Conservation (phyloP, 148 eudicot species). For the Diospyros kaki region DNA sequence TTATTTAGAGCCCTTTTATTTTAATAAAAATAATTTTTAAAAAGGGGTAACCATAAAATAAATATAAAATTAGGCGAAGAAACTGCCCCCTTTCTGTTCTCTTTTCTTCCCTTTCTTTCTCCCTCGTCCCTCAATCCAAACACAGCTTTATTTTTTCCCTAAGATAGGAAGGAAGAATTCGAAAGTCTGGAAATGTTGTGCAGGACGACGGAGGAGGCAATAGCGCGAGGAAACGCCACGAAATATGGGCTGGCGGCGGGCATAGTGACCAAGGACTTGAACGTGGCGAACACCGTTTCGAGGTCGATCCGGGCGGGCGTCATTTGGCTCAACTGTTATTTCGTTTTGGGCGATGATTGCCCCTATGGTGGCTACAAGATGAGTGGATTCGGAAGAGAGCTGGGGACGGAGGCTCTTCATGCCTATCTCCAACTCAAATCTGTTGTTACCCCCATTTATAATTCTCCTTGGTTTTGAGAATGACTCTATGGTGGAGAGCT, state of each 20-base stretch:
- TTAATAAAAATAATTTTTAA: too few species aligned
- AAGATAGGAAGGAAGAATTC: too few species aligned
- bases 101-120: too few species aligned
- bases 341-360: slow-evolving; percentile 55
- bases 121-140: too few species aligned
- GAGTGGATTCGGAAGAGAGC: slow-evolving; percentile 79
- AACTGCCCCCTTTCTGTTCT: too few species aligned
- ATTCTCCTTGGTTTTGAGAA: slow-evolving; percentile 62
- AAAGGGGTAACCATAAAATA: too few species aligned
- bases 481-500: too few species aligned
- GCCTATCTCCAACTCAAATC: slow-evolving; percentile 63
- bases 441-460: slow-evolving; percentile 62
- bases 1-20: too few species aligned
- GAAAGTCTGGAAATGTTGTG: background rate
- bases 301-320: slow-evolving; percentile 64
- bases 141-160: background rate
- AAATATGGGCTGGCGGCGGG: slow-evolving; percentile 76
- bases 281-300: slow-evolving; percentile 73
- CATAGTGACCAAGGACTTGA: slow-evolving; percentile 60
- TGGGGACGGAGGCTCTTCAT: slow-evolving; percentile 55
- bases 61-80: too few species aligned
- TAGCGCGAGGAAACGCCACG: slow-evolving; percentile 60
- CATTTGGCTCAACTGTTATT: slow-evolving; percentile 80
- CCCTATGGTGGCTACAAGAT: slow-evolving; percentile 80
- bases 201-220: slow-evolving; percentile 72